Percentiles rank a stretch among this genome's conserved stretches.
Conservation (phyloP, 2,329 filamentous ascomycete genomes). For the Tolypocladium pustulatum region DNA sequence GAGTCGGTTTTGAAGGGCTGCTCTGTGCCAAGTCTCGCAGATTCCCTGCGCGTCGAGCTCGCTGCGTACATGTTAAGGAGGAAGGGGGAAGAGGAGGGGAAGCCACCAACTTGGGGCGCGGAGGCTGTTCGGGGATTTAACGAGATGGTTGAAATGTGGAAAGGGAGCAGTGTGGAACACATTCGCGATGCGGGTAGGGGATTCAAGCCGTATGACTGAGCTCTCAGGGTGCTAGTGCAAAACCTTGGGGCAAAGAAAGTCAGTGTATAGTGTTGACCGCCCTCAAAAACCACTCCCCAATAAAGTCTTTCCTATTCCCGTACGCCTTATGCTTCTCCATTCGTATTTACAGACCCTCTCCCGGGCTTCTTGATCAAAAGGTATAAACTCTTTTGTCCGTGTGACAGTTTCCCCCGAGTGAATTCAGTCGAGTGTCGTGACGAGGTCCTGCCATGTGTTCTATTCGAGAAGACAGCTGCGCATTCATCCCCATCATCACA, state of each 20-base stretch:
- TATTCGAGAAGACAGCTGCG: neutral
- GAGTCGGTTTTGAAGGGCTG: neutral
- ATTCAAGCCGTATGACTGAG: neutral
- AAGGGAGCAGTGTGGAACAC: neutral
- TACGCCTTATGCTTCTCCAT: neutral
- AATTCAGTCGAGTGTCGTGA: neutral
- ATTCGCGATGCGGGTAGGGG: neutral
- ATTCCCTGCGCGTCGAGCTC: neutral
- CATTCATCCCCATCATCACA: neutral
- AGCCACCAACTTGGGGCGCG: neutral
- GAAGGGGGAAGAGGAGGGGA: neutral
- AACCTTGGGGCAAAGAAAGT: neutral
- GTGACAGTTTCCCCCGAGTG: neutral
- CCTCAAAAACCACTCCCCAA: neutral
- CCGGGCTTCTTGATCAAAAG: neutral
- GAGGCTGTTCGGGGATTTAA: neutral
- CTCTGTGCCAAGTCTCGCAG: neutral
- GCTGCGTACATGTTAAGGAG: neutral
- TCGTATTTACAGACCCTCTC: neutral
- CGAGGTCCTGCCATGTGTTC: neutral
- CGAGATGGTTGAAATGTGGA: neutral
- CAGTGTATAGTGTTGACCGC: neutral
- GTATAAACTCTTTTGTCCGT: neutral
- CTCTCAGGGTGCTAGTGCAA: neutral
- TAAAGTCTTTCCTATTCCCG: neutral